Evolutionary conservation across 345 rosid species (phyloP).

Genomic region (Gossypium anomalum): DNA sequence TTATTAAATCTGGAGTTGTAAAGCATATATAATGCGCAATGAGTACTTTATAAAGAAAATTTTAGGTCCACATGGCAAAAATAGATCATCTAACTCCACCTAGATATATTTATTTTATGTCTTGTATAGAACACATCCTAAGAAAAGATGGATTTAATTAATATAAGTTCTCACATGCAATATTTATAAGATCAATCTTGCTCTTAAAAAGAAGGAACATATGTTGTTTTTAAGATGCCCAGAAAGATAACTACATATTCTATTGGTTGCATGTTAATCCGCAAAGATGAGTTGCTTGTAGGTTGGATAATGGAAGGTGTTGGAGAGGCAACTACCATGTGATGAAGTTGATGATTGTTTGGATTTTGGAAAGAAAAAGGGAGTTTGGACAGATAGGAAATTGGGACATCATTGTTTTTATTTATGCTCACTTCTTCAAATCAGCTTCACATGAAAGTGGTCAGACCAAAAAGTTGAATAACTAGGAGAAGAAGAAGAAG

Average conservation of each 20-base stretch:
- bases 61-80: too few relatives aligned
- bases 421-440: conserved; percentile 23
- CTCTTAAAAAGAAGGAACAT: not conserved
- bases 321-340: conserved; percentile 25
- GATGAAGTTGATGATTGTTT: conserved; percentile 23
- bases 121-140: too few relatives aligned
- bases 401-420: not conserved
- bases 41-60: too few relatives aligned
- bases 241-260: not conserved
- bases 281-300: conserved; percentile 21
- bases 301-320: conserved; percentile 3
- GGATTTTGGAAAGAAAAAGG: conserved; percentile 8
- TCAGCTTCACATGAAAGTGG: conserved; percentile 26
- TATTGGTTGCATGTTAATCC: conserved; percentile 12
- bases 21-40: too few relatives aligned
- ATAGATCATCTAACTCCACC: too few relatives aligned
- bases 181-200: not conserved
- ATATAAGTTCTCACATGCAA: not conserved
- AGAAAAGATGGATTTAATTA: not conserved
- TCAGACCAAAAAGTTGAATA: conserved; percentile 5
- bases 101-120: too few relatives aligned
- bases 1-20: too few relatives aligned
- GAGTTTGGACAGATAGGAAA: conserved; percentile 9
- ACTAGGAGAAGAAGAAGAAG: too few relatives aligned
- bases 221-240: not conserved